Conservation (phyloP, 2,329 filamentous ascomycete species). For the Xylariaceae sp. region DNA sequence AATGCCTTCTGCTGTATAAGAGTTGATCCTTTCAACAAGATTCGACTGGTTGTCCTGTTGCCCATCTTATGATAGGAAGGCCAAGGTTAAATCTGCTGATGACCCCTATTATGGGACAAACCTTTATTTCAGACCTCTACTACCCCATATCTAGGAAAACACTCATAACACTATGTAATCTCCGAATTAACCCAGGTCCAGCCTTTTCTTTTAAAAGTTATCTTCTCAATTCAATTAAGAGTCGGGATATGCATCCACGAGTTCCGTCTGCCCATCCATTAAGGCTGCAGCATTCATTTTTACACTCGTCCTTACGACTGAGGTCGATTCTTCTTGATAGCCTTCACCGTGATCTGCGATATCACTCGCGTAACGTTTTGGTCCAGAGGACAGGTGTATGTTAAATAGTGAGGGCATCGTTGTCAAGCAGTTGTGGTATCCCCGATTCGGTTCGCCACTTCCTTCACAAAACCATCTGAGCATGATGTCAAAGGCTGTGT, state of each 20-base stretch:
- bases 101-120: too few relatives aligned
- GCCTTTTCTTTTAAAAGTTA: too few relatives aligned
- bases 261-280: conserved; percentile 43
- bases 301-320: conserved; percentile 50
- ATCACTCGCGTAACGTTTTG: conserved; percentile 45
- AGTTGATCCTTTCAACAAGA: too few relatives aligned
- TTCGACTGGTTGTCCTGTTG: too few relatives aligned
- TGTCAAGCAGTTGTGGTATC: conserved; percentile 49
- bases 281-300: conserved; percentile 49
- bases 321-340: conserved; percentile 42
- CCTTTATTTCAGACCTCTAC: too few relatives aligned
- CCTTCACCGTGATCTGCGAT: conserved; percentile 45
- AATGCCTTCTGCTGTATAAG: too few relatives aligned
- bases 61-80: too few relatives aligned
- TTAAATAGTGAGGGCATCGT: conserved; percentile 54
- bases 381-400: conserved; percentile 52
- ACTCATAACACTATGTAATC: too few relatives aligned
- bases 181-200: too few relatives aligned
- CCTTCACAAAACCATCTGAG: conserved; percentile 56
- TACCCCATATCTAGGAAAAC: too few relatives aligned
- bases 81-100: too few relatives aligned
- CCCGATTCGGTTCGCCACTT: conserved; percentile 36
- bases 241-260: conserved; percentile 42
- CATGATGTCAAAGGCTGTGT: conserved; percentile 51
- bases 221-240: conserved; percentile 11